Evolutionary conservation across 306 rosid species (phyloP).

Genomic region (Styphnolobium japonicum): DNA sequence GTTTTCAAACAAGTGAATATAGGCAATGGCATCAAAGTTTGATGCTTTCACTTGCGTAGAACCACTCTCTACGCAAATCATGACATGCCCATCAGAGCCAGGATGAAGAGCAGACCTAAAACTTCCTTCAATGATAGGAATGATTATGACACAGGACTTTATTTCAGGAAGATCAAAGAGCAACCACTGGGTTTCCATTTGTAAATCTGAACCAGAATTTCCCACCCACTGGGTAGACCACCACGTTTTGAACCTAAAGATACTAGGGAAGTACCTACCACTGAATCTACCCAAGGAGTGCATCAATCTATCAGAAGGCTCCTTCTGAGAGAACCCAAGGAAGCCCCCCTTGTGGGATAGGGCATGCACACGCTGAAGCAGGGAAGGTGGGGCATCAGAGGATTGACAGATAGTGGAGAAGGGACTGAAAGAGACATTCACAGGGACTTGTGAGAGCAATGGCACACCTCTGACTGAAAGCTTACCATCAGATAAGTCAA

Average conservation of each 20-base stretch:
- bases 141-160: constrained; percentile 55
- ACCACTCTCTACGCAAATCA: constrained; percentile 79
- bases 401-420: constrained; percentile 43
- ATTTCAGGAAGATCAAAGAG: constrained; percentile 68
- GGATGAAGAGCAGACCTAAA: constrained; percentile 77
- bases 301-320: constrained; percentile 53
- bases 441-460: constrained; percentile 62
- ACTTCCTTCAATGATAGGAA: constrained; percentile 61
- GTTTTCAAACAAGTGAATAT: constrained; percentile 65
- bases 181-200: constrained; percentile 87
- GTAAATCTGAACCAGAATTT: constrained; percentile 76
- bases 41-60: constrained; percentile 54
- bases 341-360: constrained; percentile 72
- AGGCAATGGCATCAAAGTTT: constrained; percentile 51
- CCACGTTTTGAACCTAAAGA: constrained; percentile 94
- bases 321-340: constrained; percentile 52
- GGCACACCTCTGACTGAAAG: constrained; percentile 49
- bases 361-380: constrained; percentile 49
- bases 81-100: constrained; percentile 59
- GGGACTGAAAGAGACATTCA: constrained; percentile 61
- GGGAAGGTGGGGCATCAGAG: constrained; percentile 52
- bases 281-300: constrained; percentile 66
- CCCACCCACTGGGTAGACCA: constrained; percentile 96
- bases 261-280: constrained; percentile 55
- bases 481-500: constrained; percentile 51